Base-by-base conservation (phyloP, 2,329 filamentous ascomycete genomes). In the Ophiostoma sp. region DNA sequence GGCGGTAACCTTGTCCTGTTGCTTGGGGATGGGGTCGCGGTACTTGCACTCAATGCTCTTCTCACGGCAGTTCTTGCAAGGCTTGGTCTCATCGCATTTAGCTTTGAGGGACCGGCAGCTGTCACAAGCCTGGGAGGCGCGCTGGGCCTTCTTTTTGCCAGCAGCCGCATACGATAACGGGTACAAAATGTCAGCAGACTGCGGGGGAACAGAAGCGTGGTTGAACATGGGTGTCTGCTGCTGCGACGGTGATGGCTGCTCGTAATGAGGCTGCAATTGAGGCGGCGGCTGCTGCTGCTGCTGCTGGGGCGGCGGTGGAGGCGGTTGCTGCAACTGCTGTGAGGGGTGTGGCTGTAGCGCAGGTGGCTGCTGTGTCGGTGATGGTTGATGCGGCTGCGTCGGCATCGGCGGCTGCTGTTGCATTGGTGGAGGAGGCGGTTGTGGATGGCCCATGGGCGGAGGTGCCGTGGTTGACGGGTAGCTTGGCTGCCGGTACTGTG, bases 11-110 rank as follows among this genome's bases (percentile, higher is more conserved):
- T 90, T 91, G 78, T 91, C 89, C 76, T 87, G 85, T 93, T 97
- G 95, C 79, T 97, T 96, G 19, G 94, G 94, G 28, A 94, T 92
- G 6, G 96, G 92, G 79, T 98, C 95, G 76, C 95, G 91, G 81
- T 98, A 98, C 81, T 93, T 91, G 84, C 93, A 99, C 71, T 90
- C 87, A 42, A 94, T 87, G 76, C 88, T 91, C 80, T 97, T 97
- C 77, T 98, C 95, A 78, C 92, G 92, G 81, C 96, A 99, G 78
- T 91, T 93, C 79, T 94, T 95, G 78, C 92, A 92, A 1, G 92
- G 94, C 76, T 92, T 90, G 12, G 91, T 90, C 84, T 97, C 94
- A 78, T 97, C 94, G 80, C 94, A 97, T 82, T 97, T 97, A 17
- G 94, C 94, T 82, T 97, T 97, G 52, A 95, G 87, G 75, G 92